Evolutionary conservation across 768 basidiomycete genomes (phyloP).

Genomic region (Dacryopinax primogenitus): DNA sequence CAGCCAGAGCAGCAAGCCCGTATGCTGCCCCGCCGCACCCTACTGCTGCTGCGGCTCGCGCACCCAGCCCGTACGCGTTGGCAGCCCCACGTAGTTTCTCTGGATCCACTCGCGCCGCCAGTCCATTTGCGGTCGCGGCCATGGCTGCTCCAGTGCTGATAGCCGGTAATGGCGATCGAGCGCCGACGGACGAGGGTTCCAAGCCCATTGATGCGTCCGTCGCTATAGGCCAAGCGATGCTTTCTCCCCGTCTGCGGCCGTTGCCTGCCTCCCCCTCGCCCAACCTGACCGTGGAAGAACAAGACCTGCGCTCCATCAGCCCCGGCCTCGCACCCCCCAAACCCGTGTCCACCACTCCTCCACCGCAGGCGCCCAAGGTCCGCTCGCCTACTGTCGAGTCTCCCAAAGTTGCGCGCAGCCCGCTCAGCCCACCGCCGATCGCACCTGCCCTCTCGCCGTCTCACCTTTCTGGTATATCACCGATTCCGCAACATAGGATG

Average conservation of each 20-base stretch:
- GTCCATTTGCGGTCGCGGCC: not conserved
- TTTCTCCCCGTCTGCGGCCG: not conserved
- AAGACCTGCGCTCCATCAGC: not conserved
- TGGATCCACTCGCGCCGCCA: not conserved
- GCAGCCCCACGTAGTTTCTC: not conserved
- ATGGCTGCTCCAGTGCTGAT: not conserved
- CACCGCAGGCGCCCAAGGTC: not conserved
- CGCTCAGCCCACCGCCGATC: not conserved
- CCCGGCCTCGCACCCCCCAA: not conserved
- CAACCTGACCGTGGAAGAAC: not conserved
- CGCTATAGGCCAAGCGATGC: not conserved
- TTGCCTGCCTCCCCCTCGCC: not conserved
- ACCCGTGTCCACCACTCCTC: not conserved
- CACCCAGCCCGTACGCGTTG: not conserved
- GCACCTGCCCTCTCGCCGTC: not conserved
- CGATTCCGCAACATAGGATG: not conserved
- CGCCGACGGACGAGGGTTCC: not conserved
- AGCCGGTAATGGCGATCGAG: not conserved
- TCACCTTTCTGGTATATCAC: not conserved
- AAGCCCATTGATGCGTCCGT: not conserved
- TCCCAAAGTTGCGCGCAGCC: not conserved
- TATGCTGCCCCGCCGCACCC: not conserved
- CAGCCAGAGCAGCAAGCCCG: not conserved
- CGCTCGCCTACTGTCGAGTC: not conserved
- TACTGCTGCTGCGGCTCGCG: not conserved